phyloP scores from a whole-genome alignment of 2,329 filamentous ascomycete genomes.

The Ophiostoma quercus region DNA sequence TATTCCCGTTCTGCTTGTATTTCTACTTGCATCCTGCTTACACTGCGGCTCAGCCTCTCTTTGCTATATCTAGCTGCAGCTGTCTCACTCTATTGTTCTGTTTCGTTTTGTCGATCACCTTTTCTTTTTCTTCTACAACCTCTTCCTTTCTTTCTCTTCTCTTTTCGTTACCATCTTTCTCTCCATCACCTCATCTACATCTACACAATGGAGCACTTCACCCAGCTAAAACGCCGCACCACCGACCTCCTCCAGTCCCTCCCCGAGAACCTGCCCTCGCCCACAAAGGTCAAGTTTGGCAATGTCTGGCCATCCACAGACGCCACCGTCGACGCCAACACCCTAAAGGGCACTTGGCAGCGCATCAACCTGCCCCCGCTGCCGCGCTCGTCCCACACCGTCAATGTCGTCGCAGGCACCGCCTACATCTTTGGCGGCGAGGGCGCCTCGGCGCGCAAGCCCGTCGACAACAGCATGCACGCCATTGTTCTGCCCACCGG shows the following conservation, averaged over 20 bases:
- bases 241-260: conserved; percentile 49
- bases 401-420: conserved; percentile 55
- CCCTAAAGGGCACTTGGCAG: conserved; percentile 56
- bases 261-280: conserved; percentile 41
- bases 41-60: background rate
- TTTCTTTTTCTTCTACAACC: background rate
- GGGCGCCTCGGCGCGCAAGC: conserved; percentile 48
- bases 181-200: background rate
- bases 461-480: conserved; percentile 68
- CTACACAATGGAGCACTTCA: conserved; percentile 48
- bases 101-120: background rate
- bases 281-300: conserved; percentile 21
- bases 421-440: conserved; percentile 72
- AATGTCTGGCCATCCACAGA: conserved; percentile 10
- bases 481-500: conserved; percentile 56
- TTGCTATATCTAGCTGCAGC: background rate
- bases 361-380: conserved; percentile 52
- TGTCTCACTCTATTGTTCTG: background rate
- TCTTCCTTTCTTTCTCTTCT: background rate
- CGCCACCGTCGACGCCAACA: conserved; percentile 17
- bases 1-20: background rate
- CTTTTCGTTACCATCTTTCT: background rate
- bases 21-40: background rate
- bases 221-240: conserved; percentile 50
- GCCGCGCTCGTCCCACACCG: conserved; percentile 67